Conservation (phyloP, 495 filamentous ascomycete genomes). For the Annulohypoxylon moriforme region DNA sequence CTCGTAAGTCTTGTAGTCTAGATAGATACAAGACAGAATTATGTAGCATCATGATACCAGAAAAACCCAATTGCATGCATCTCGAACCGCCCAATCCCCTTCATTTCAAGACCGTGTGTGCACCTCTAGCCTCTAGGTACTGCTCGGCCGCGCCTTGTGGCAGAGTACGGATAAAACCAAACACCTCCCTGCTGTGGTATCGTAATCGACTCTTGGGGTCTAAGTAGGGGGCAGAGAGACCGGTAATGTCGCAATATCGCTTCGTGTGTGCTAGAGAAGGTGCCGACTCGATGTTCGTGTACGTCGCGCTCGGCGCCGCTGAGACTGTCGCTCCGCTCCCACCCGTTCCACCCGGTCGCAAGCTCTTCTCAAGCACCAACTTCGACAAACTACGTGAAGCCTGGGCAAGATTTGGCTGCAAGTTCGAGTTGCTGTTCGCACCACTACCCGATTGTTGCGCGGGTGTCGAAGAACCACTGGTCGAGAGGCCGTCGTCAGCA, state of each 20-base stretch:
- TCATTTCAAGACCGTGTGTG: conserved; percentile 89
- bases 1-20: not conserved
- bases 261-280: conserved; percentile 81
- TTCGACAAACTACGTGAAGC: conserved; percentile 85
- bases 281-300: conserved; percentile 93
- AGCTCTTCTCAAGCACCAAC: conserved; percentile 80
- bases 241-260: conserved; percentile 95
- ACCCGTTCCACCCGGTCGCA: conserved; percentile 48
- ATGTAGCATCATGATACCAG: not conserved
- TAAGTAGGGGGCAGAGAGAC: conserved; percentile 85
- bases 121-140: conserved; percentile 88
- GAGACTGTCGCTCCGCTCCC: conserved; percentile 22
- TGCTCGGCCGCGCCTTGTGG: conserved; percentile 83
- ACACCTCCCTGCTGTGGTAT: conserved; percentile 92
- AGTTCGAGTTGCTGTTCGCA: conserved; percentile 44
- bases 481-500: conserved; percentile 63
- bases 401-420: conserved; percentile 79
- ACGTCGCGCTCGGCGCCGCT: conserved; percentile 81
- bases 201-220: conserved; percentile 93
- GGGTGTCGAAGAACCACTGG: conserved; percentile 70
- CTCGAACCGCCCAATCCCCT: not conserved
- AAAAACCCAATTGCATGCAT: not conserved
- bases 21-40: conserved; percentile 1
- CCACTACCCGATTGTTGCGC: conserved; percentile 54
- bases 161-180: conserved; percentile 78